Conservation (phyloP, 768 basidiomycete genomes). For the Polyporus arcularius region DNA sequence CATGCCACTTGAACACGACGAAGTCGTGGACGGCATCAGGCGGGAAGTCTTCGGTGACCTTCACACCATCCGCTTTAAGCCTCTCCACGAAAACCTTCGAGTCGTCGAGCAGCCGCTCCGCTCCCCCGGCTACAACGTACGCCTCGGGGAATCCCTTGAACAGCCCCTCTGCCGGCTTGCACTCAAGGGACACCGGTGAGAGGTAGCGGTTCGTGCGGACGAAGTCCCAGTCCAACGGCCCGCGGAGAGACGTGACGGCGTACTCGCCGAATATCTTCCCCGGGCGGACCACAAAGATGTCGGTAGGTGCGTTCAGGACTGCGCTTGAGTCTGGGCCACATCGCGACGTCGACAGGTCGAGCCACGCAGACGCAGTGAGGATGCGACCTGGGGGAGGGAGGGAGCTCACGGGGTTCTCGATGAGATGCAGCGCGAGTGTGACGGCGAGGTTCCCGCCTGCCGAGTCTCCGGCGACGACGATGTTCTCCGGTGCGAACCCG, state of each 20-base stretch:
- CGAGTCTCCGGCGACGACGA: conserved; percentile 74
- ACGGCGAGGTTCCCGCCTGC: conserved; percentile 76
- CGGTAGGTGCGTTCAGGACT: conserved; percentile 30
- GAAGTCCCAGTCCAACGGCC: conserved; percentile 6
- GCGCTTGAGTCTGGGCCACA: conserved; percentile 15
- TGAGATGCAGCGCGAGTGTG: conserved; percentile 61
- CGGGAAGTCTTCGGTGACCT: conserved; percentile 23
- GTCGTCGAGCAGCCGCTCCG: conserved; percentile 25
- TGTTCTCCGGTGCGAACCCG: conserved; percentile 59
- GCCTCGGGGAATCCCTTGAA: conserved; percentile 36
- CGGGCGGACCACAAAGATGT: conserved; percentile 27
- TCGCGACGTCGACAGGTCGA: conserved; percentile 48
- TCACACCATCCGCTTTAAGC: conserved; percentile 8
- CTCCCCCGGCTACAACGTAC: conserved; percentile 33
- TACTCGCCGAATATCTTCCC: conserved; percentile 5
- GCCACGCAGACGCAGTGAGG: conserved; percentile 57
- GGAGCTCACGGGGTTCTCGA: conserved; percentile 44
- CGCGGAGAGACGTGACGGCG: conserved; percentile 6
- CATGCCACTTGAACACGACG: conserved; percentile 17
- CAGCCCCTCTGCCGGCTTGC: conserved; percentile 5
- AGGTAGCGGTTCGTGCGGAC: conserved; percentile 17
- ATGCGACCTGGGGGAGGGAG: conserved; percentile 46
- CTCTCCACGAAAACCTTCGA: conserved; percentile 7
- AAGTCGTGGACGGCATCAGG: conserved; percentile 21
- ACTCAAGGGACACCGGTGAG: conserved; percentile 16